Base-by-base conservation (phyloP, 495 filamentous ascomycete species). In the Lepidopterella palustris region DNA sequence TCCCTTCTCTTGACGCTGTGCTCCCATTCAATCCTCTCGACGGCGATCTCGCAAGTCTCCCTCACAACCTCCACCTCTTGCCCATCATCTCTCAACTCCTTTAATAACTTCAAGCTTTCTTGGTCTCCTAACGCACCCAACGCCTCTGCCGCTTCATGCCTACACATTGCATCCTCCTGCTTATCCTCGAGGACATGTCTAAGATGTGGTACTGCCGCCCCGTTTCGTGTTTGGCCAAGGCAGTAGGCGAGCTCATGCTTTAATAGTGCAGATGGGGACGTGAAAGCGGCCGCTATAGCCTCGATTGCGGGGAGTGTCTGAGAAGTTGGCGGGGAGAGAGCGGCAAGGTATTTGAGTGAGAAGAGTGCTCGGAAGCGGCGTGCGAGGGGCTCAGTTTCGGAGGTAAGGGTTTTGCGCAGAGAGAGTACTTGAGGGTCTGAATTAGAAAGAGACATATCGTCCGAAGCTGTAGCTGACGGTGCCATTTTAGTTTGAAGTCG, bases 221-320 rank as follows among this genome's bases (percentile, higher is more conserved):
- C 67, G 68, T 96, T 88, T 42, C 82, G 81, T 15, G 89, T 89
- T 74, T 99, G 93, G 26, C 93, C 93, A 0, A 99, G 83, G 71
- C 93, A 99, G 75, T 99, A 99, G 32, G 95, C 95, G 31, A 97
- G 79, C 72, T 97, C 93, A 71, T 98, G 93, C 74, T 97, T 93
- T 56, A 96, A 79, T 0, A 95, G 78, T 4, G 86, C 91, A 4
- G 93, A 97, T 0, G 83, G 84, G 1, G 92, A 96, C 2, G 79
- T 63, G 63, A 97, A 92, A 3, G 80, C 93, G 3, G 92, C 89
- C 4, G 92, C 90, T 64, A 99, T 97, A 13, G 95, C 92, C 40
- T 95, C 80, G 65, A 98, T 95, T 13, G 93, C 89, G 4, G 84
- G 80, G 20, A 83, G 71, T 25, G 86, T 86, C 27, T 87, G 77